These are phyloP conservation scores for Entomortierella lignicola DNA, from an alignment of 192 early-diverging fungal species.

Conservation along the genomic window DNA sequence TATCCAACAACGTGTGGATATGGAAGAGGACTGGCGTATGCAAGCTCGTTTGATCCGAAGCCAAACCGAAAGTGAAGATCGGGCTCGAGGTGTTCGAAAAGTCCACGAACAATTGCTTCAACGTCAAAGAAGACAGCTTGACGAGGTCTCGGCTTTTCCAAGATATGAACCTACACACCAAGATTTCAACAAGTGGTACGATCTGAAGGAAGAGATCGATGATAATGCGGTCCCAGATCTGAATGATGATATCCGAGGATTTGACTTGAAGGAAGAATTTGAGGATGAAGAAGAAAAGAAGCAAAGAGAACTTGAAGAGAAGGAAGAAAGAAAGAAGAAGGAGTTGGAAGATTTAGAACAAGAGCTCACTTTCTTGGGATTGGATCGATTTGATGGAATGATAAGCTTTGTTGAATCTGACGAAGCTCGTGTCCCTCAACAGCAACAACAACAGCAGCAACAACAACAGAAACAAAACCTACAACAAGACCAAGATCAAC, in stretches of 20 bases:
- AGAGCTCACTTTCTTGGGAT: slow-evolving; percentile 12
- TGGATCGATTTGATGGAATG: slow-evolving; percentile 10
- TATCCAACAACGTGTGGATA: slow-evolving; percentile 21
- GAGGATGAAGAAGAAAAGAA: slow-evolving; percentile 16
- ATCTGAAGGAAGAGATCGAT: slow-evolving; percentile 20
- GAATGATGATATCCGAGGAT: slow-evolving; percentile 2
- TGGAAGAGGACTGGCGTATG: slow-evolving; percentile 44
- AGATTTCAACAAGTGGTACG: slow-evolving; percentile 15
- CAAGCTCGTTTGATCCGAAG: slow-evolving; percentile 19
- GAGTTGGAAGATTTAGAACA: slow-evolving; percentile 23
- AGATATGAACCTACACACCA: slow-evolving; percentile 17
- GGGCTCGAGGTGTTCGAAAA: background rate
- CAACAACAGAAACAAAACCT: background rate
- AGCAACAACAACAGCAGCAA: background rate
- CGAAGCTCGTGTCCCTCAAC: background rate
- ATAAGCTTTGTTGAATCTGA: slow-evolving; percentile 17
- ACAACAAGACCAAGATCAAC: too few relatives aligned
- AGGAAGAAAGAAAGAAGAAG: background rate
- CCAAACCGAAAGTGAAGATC: background rate
- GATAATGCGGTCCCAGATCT: slow-evolving; percentile 5
- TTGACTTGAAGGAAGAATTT: slow-evolving; percentile 15
- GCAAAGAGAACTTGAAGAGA: background rate
- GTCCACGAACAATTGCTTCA: background rate
- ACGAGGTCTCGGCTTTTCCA: background rate
- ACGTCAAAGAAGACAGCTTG: background rate